Evolutionary conservation across 306 rosid species (phyloP).

Genomic region (Gastrolobium villosum): DNA sequence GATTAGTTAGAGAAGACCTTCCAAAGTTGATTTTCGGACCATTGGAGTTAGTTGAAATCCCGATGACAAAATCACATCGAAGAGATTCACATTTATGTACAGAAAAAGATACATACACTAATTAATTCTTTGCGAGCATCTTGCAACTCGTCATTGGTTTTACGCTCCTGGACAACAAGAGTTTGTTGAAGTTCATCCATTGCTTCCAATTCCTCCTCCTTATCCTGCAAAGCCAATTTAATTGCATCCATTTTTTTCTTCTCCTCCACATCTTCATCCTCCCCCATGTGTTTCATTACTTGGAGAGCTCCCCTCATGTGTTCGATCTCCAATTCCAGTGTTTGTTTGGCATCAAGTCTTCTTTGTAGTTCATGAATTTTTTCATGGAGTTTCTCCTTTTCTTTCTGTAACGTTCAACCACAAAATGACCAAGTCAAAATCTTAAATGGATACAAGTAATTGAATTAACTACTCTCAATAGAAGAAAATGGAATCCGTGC

Average conservation of each 20-base stretch:
- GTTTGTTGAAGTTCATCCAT: slow-evolving; percentile 48
- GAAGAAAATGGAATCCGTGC: slow-evolving; percentile 40
- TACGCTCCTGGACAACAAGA: slow-evolving; percentile 69
- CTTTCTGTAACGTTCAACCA: slow-evolving; percentile 59
- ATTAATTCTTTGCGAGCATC: slow-evolving; percentile 83
- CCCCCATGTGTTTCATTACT: slow-evolving; percentile 78
- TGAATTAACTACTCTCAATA: slow-evolving; percentile 2
- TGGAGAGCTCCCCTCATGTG: slow-evolving; percentile 75
- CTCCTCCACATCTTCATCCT: slow-evolving; percentile 57
- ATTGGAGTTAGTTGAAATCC: not conserved
- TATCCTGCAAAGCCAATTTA: slow-evolving; percentile 58
- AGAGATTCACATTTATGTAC: slow-evolving; percentile 1
- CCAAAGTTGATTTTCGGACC: slow-evolving; percentile 15
- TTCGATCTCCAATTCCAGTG: slow-evolving; percentile 71
- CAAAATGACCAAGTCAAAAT: slow-evolving; percentile 10
- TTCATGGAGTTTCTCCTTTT: slow-evolving; percentile 67
- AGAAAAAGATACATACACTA: slow-evolving; percentile 50
- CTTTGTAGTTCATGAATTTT: slow-evolving; percentile 69
- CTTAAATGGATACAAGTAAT: not conserved
- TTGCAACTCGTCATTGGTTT: slow-evolving; percentile 82
- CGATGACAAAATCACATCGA: not conserved
- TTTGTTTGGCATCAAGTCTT: slow-evolving; percentile 78
- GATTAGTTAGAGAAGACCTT: slow-evolving; percentile 16
- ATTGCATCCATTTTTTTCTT: slow-evolving; percentile 65
- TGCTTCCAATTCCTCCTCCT: slow-evolving; percentile 65